A percentile compares a stretch with the other conserved stretches of the same genome.
These are phyloP conservation scores for Evernia prunastri DNA, from an alignment of 495 filamentous ascomycete species.

Conservation along the genomic window DNA sequence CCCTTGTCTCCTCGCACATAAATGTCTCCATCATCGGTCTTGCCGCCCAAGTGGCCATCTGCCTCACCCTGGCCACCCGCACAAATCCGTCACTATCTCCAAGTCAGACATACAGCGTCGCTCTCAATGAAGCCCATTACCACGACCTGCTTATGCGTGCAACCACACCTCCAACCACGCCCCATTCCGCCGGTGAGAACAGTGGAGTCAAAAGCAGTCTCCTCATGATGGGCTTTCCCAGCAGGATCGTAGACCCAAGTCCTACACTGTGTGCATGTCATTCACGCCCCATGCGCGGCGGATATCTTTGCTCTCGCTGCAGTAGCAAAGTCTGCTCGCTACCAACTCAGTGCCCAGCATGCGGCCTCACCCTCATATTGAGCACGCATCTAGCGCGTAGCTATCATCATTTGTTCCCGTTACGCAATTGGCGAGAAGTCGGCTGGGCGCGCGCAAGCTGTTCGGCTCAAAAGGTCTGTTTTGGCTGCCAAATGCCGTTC, in stretches of 20 bases:
- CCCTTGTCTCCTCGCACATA: conserved; percentile 71
- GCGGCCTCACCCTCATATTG: conserved; percentile 85
- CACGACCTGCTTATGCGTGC: conserved; percentile 79
- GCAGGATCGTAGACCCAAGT: conserved; percentile 66
- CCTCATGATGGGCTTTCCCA: conserved; percentile 99
- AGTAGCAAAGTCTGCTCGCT: conserved; percentile 82
- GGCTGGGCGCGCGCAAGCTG: conserved; percentile 63
- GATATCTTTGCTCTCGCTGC: conserved; percentile 88
- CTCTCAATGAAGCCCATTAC: conserved; percentile 82
- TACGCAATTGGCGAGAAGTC: conserved; percentile 86
- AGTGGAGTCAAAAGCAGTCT: conserved; percentile 47
- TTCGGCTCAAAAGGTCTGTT: conserved; percentile 37
- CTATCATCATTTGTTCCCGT: conserved; percentile 93
- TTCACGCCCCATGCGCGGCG: conserved; percentile 72
- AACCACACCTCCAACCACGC: conserved; percentile 81
- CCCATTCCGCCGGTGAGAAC: conserved; percentile 36
- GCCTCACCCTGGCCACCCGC: conserved; percentile 73
- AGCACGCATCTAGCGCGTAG: conserved; percentile 93
- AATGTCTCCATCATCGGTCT: conserved; percentile 83
- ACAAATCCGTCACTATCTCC: conserved; percentile 68
- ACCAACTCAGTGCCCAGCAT: conserved; percentile 86
- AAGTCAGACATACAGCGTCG: conserved; percentile 70
- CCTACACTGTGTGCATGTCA: conserved; percentile 90
- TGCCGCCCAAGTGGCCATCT: conserved; percentile 86
- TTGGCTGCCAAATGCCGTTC: conserved; percentile 48